Percentiles rank a stretch among this genome's conserved stretches.
These are phyloP conservation scores for Niveomyces coronatus DNA, from an alignment of 2,329 filamentous ascomycete genomes.

Conservation along the genomic window DNA sequence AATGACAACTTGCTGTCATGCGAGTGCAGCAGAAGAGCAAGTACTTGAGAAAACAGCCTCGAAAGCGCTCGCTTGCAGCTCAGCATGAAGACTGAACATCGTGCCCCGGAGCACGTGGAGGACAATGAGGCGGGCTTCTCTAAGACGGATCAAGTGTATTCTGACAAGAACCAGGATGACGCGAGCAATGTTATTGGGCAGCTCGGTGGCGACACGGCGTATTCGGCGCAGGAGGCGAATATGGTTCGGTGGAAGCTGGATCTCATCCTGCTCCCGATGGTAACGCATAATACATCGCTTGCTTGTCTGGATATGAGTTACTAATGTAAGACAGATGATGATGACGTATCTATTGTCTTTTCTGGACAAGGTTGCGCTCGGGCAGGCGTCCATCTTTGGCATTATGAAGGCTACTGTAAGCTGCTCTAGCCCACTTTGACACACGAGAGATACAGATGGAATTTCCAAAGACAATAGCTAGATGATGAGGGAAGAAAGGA, in stretches of 20 bases:
- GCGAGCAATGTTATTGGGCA: not conserved
- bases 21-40: no score
- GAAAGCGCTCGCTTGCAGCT: no score
- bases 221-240: constrained; percentile 6
- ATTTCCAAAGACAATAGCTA: no score
- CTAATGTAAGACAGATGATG: not conserved
- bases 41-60: no score
- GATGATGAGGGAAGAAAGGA: no score
- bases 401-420: constrained; percentile 1
- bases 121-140: not conserved
- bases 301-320: no score
- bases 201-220: not conserved
- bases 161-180: not conserved
- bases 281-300: no score
- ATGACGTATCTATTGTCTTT: constrained; percentile 5
- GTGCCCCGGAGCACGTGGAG: not conserved
- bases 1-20: no score
- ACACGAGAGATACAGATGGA: no score
- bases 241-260: constrained; percentile 11
- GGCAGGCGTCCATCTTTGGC: constrained; percentile 8
- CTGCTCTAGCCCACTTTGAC: not conserved
- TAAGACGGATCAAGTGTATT: not conserved
- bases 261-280: constrained; percentile 9
- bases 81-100: not conserved
- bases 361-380: constrained; percentile 6